These are phyloP conservation scores for Fomitopsis schrenkii DNA, from an alignment of 1,284 basidiomycete species.

Conservation along the genomic window DNA sequence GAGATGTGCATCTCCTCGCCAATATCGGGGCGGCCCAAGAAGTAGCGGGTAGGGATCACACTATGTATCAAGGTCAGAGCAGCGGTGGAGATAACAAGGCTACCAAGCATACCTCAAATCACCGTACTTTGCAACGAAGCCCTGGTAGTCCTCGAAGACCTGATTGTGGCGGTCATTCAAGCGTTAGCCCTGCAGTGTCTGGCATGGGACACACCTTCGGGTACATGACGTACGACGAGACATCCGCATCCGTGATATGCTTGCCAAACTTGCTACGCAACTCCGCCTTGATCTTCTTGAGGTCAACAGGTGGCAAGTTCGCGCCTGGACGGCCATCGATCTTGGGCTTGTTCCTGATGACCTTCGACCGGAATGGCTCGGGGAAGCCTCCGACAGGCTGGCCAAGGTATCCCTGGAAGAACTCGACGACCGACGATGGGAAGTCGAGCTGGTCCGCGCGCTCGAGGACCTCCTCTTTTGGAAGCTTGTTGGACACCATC, in stretches of 20 bases:
- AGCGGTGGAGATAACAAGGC: background rate
- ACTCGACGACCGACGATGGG: slow-evolving; percentile 94
- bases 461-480: slow-evolving; percentile 83
- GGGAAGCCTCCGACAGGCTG: slow-evolving; percentile 98
- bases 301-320: slow-evolving; percentile 84
- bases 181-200: background rate
- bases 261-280: slow-evolving; percentile 93
- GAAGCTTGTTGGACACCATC: slow-evolving; percentile 95
- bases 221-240: slow-evolving; percentile 95
- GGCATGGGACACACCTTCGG: slow-evolving; percentile 60
- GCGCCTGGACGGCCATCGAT: slow-evolving; percentile 94
- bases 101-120: slow-evolving; percentile 71
- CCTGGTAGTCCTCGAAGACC: slow-evolving; percentile 98
- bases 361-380: slow-evolving; percentile 86
- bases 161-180: slow-evolving; percentile 28
- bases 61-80: slow-evolving; percentile 32
- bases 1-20: slow-evolving; percentile 96
- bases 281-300: slow-evolving; percentile 94
- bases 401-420: slow-evolving; percentile 98
- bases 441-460: slow-evolving; percentile 92
- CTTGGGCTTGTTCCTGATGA: slow-evolving; percentile 92
- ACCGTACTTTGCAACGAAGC: slow-evolving; percentile 92
- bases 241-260: slow-evolving; percentile 90
- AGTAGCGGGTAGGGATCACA: slow-evolving; percentile 94
- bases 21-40: slow-evolving; percentile 88